Evolutionary conservation across 495 filamentous ascomycete species (phyloP), one percentile per base, ranked within the genome.

Genomic region (Lepraria neglecta): DNA sequence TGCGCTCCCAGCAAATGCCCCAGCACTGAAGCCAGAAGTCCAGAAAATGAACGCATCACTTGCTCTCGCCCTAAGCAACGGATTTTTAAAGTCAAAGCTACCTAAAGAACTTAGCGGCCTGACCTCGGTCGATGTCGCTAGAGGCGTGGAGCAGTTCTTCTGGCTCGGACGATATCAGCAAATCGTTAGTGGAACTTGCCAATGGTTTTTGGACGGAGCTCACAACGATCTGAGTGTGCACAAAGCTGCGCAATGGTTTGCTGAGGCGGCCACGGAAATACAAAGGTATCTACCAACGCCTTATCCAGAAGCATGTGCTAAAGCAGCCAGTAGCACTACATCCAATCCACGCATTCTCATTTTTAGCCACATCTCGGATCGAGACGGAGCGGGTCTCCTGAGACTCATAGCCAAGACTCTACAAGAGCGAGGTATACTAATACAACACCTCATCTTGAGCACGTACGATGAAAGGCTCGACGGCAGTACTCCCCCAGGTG

Each of bases 131-230:
- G 72, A 76, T 53, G 66, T 80, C 5, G 10, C 42, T 3, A 9
- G n/a, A 4, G 79, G 74, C 17, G 61, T 79, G 1, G 58, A 75
- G 14, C 70, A 71, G 40, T 76, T 74, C 44, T 65, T 56, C 1
- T 78, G 74, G 76, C 67, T 70, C 4, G 80, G 78, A 12, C 66
- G 79, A 54, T 82, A 76, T 56, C 73, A 82, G 60, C 60, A 71
- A 7, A 64, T 80, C 3, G 46, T 68, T 3, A 61, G 75, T 6
- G 68, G 59, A 17, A 43, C 54, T 14, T 58, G 28, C 38, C 66
- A 65, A 31, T 82, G 77, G 77, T 79, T 73, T 61, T 54, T 82
- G 27, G 78, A 82, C 65, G 73, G 72, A 38, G 78, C 79, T 1
- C 78, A 82, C 60, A 82, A 80, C 59, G 70, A 73, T 4, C 56